phyloP scores from a whole-genome alignment of 1,139 yeast species.

The Pichia sp. region DNA sequence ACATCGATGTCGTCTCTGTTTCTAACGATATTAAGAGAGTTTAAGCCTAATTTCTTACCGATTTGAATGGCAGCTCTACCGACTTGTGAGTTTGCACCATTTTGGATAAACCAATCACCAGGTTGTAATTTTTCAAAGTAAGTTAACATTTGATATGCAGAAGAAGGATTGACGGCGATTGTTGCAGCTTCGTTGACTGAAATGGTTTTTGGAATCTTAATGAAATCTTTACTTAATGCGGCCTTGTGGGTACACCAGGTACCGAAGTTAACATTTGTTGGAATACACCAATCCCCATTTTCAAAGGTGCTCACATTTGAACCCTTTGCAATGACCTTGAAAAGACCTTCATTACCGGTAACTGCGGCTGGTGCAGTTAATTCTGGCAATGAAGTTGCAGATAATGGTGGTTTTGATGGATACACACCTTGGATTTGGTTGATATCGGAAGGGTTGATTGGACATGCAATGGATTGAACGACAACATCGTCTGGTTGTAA shows the following conservation, averaged over 20 bases:
- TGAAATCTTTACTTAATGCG: conserved; percentile 48
- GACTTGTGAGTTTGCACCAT: conserved; percentile 96
- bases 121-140: conserved; percentile 51
- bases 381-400: conserved; percentile 49
- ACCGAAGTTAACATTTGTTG: conserved; percentile 80
- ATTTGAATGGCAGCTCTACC: conserved; percentile 94
- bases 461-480: conserved; percentile 73
- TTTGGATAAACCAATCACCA: conserved; percentile 95
- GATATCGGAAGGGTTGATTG: conserved; percentile 90
- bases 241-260: conserved; percentile 92
- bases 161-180: conserved; percentile 84
- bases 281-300: conserved; percentile 90
- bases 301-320: conserved; percentile 43
- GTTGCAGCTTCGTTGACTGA: conserved; percentile 79
- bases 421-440: conserved; percentile 93
- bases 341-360: conserved; percentile 96
- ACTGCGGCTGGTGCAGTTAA: conserved; percentile 60
- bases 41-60: conserved; percentile 72
- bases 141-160: conserved; percentile 88
- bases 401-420: conserved; percentile 74
- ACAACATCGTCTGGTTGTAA: conserved; percentile 45
- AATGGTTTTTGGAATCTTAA: conserved; percentile 47
- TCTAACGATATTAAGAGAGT: conserved; percentile 85
- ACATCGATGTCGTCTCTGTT: conserved; percentile 74
- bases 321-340: conserved; percentile 80